Base-by-base conservation (phyloP, 2,329 filamentous ascomycete genomes). In the Tolypocladium sp. region DNA sequence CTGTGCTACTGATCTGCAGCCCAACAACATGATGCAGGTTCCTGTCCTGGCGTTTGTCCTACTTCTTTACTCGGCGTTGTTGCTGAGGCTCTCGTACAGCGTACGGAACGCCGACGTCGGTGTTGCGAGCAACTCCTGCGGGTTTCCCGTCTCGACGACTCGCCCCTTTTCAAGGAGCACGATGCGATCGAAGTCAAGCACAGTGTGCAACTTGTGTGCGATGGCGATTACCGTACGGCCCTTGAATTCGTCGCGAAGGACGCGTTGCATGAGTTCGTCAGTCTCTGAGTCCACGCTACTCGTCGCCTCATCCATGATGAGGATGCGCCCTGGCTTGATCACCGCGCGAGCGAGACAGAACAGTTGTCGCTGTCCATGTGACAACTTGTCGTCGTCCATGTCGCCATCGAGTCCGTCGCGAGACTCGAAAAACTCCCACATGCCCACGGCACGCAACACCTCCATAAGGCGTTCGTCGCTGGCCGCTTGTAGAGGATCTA, bases 81-180 rank as follows among this genome's bases (percentile, higher is more conserved):
- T 58, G 49, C 46, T 27, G 2, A 60, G 25, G 27, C 57, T 61
- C 49, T 59, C 58, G 57, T 64, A 63, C 12, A 64, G 58, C 15
- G 44, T 46, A 33, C 60, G 55, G 57, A 64, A 64, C 2, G 58
- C 55, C 20, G 63, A 65, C 13, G 13, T 40, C 1, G 60, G 13
- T 12, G 52, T 41, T 2, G 33, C 37, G 9, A 65, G 53, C 42
- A 65, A 58, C 3, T 60, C 62, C 25, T 53, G 37, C 1, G 63
- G 62, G 17, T 59, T 63, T 10, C 62, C 63, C 4, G 54, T 42
- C 54, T 89, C 87, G 25, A 82, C 79, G 0, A 84, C 83, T 55
- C 71, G 73, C 0, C 87, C 86, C 46, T 85, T 84, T 69, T 90
- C 86, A 3, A 87, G 86, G 64, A 90, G 88, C 6, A 89, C 85